Evolutionary conservation across 148 eudicot species (phyloP), one percentile per base, ranked within the genome.

Genomic region (Rhododendron vialii): DNA sequence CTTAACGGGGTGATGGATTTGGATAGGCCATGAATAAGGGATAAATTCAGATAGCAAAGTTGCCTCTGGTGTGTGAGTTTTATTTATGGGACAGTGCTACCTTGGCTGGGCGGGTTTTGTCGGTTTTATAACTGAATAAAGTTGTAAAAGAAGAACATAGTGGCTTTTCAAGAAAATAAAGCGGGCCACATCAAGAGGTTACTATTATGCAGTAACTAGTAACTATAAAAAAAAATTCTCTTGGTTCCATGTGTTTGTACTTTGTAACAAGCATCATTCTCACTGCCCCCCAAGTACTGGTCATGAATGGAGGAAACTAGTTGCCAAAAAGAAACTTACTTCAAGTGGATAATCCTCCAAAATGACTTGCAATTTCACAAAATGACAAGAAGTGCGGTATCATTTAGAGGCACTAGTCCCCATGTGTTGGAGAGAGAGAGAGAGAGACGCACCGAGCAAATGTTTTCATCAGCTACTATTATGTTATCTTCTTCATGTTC

Each of bases 401-500:
- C 43, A 30, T 55, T 33, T 55, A 55, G 69, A 53, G 57, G 47
- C 67, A 45, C 59, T 43, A 48, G 85, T n/a, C 57, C 33, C 15
- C 28, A 24, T 20, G 12, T 45, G 63, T 26, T 24, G 4, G 78
- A 17, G 17, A 48, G 48, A 71, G 57, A 6, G 36, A 51, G 38
- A 17, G 12, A 24, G 35, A 12, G 8, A 83, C 82, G 10, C 89
- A 92, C 93, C 74, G 3, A 79, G 9, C 24, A 1, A 74, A 36
- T 33, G 63, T 7, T 86, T 47, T 81, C 89, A 80, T 85, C 82
- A 55, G 17, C 76, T 71, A 51, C 65, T 43, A 81, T n/a, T 61
- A 35, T 45, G 51, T 84, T 65, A 36, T 85, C 84, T 18, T 84
- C 86, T 47, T 88, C 83, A 74, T 71, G 36, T 5, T 83, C 89